phyloP scores from a whole-genome alignment of 1,284 basidiomycete genomes.

The Leccinum proximum region DNA sequence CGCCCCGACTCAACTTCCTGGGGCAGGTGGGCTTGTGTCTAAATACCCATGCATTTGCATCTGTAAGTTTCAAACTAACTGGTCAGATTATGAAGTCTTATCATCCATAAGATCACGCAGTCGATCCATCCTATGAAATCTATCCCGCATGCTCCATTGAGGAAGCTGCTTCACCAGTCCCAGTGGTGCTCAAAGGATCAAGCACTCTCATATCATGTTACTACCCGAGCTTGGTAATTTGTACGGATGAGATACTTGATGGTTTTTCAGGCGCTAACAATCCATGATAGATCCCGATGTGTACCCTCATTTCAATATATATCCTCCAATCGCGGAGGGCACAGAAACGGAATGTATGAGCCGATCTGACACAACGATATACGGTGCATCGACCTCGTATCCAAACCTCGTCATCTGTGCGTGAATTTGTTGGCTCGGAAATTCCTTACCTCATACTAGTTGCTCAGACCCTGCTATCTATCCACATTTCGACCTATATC shows the following conservation, averaged over 20 bases:
- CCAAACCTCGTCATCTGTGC: conserved; percentile 25
- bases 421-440: conserved; percentile 4
- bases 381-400: conserved; percentile 9
- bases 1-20: conserved; percentile 11
- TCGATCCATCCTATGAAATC: conserved; percentile 29
- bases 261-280: conserved; percentile 14
- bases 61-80: conserved; percentile 19
- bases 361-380: not conserved
- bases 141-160: conserved; percentile 21
- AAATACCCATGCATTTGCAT: conserved; percentile 22
- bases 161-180: conserved; percentile 6
- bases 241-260: conserved; percentile 14
- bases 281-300: conserved; percentile 35
- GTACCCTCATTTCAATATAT: conserved; percentile 47
- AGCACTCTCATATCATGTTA: conserved; percentile 1
- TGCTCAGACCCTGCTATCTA: conserved; percentile 27
- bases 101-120: conserved; percentile 24
- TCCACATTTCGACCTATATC: conserved; percentile 30
- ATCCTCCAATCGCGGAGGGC: conserved; percentile 27
- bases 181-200: conserved; percentile 2
- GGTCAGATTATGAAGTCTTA: conserved; percentile 4
- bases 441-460: not conserved
- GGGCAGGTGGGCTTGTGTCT: conserved; percentile 11
- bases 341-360: not conserved
- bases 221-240: conserved; percentile 25